Conservation (phyloP, 805 yeast species). For the Kuraishia ogatae region DNA sequence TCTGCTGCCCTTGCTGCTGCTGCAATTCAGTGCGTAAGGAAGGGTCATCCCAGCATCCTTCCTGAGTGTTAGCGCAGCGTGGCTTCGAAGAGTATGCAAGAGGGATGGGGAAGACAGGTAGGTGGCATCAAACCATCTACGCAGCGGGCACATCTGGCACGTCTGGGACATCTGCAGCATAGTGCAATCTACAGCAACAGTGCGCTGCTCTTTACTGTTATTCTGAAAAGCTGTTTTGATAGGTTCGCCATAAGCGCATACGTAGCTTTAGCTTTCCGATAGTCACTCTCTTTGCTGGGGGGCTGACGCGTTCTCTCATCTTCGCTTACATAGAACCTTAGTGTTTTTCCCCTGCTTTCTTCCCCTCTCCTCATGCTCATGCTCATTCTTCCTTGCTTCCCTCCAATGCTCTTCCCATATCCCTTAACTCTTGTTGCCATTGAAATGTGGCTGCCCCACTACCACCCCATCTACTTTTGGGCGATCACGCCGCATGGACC, state of each 20-base stretch:
- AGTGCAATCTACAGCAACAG: neutral
- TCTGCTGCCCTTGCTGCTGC: neutral
- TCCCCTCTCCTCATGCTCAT: neutral
- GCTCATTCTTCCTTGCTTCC: neutral
- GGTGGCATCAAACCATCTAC: neutral
- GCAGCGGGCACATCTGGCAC: neutral
- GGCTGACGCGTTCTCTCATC: too few species aligned
- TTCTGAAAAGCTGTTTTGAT: neutral
- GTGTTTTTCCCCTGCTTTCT: neutral
- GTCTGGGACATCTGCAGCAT: neutral
- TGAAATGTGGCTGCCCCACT: neutral
- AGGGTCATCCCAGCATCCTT: neutral
- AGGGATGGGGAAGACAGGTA: neutral
- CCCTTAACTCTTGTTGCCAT: too few species aligned
- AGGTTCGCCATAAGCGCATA: neutral
- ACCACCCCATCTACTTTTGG: neutral
- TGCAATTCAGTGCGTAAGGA: neutral
- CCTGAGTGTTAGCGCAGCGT: neutral
- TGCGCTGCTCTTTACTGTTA: neutral
- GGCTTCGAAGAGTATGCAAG: neutral
- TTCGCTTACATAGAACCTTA: too few species aligned
- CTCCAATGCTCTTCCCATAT: too few species aligned
- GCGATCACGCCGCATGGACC: neutral
- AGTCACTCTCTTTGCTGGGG: too few species aligned
- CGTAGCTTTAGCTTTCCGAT: neutral